phyloP scores from a whole-genome alignment of 306 rosid species.

The Abrus precatorius region DNA sequence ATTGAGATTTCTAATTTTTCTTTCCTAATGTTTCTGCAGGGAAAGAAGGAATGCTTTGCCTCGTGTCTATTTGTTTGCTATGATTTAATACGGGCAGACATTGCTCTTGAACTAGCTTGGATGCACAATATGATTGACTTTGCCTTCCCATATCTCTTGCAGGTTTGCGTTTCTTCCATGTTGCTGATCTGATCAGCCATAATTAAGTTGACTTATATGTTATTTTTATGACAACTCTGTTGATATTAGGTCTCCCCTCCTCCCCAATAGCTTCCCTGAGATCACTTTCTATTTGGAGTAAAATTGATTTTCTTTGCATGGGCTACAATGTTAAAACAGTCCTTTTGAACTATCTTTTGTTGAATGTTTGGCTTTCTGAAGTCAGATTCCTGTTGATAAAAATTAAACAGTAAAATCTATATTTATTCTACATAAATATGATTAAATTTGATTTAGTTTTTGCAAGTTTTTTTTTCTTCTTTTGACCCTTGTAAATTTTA shows the following conservation, averaged over 20 bases:
- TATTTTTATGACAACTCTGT: conserved; percentile 22
- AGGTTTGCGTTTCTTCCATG: conserved; percentile 62
- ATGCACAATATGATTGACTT: conserved; percentile 95
- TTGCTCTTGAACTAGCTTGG: conserved; percentile 97
- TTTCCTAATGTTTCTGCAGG: conserved; percentile 66
- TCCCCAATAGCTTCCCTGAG: not conserved
- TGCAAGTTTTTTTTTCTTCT: no score
- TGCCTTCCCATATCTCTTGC: conserved; percentile 96
- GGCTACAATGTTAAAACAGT: not conserved
- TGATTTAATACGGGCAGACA: conserved; percentile 83
- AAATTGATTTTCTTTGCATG: conserved; percentile 6
- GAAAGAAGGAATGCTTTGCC: conserved; percentile 99
- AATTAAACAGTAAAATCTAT: not conserved
- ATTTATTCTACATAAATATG: no score
- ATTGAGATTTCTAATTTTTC: conserved; percentile 38
- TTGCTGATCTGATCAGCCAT: conserved; percentile 5
- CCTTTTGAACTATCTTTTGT: conserved; percentile 37
- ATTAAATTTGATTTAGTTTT: no score
- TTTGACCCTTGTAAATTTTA: no score
- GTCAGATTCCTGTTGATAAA: conserved; percentile 31
- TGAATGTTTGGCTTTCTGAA: conserved; percentile 34
- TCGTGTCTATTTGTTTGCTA: conserved; percentile 98
- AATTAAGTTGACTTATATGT: conserved; percentile 33
- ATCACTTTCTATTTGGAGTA: conserved; percentile 12
- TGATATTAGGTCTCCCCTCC: conserved; percentile 26